Evolutionary conservation across 352 stramenopile species (phyloP), one percentile per base, ranked within the genome.

Genomic region (Thalassiosira mediterranea): DNA sequence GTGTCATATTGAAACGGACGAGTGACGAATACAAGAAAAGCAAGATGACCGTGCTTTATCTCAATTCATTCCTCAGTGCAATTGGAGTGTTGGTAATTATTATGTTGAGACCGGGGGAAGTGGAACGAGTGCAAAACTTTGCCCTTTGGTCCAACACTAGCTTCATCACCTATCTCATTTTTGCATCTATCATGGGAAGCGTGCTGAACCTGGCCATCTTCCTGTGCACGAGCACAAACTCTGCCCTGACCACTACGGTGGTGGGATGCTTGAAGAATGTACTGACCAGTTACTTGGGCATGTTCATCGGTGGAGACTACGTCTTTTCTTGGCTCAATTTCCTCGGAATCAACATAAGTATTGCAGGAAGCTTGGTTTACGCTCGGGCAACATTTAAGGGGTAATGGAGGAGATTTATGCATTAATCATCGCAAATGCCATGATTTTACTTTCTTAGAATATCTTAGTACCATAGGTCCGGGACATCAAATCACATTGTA

Each of bases 191-290:
- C 38, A 80, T 87, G 75, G 84, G 86, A 28, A 79, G 65, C 13
- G 76, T 92, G 10, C 67, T 92, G 23, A 84, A 92, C 47, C 82
- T 90, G 73, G 83, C 82, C 13, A 92, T 92, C n/a, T 90, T 90
- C 59, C n/a, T 90, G 23, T 92, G 86, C 61, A 92, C 86, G 8
- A 71, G 71, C 28, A 79, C 71, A 31, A 92, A 92, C 59, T 87
- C 75, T 5, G 83, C 86, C 4, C 78, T 92, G 48, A 92, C 86
- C 8, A 92, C 86, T 28, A 87, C 86, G 1, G 86, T 92, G 26
- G 81, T 92, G 23, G 86, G 86, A 23, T 86, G 79, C 61, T 49
- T 88, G 13, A 92, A 92, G 48, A 88, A 88, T 71, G 67, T 88
- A 3, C 26, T 74, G 1, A 90, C 81, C 7, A 86, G 81, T 42